Evolutionary conservation across 2,329 filamentous ascomycete genomes (phyloP).

Genomic region (Sclerotinia sclerotiorum): DNA sequence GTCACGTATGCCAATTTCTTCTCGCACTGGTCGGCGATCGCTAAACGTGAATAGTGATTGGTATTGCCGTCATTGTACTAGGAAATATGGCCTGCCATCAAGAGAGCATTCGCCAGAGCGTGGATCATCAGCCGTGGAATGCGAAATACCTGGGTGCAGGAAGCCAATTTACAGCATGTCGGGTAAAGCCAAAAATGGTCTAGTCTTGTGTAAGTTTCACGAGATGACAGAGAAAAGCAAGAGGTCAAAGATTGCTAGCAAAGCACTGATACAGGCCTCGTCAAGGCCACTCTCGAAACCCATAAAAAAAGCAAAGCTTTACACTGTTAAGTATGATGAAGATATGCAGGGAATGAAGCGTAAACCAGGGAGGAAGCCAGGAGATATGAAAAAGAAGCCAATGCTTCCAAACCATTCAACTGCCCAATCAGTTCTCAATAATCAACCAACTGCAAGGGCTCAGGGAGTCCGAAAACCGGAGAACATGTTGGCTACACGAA

Average conservation of each 20-base stretch:
- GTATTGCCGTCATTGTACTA: constrained; percentile 17
- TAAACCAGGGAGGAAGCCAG: constrained; percentile 25
- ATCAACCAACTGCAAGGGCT: neutral
- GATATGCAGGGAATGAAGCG: constrained; percentile 29
- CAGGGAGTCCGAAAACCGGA: neutral
- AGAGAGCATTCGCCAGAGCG: neutral
- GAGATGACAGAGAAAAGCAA: constrained; percentile 14
- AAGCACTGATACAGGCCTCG: constrained; percentile 5
- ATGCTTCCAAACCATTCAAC: neutral
- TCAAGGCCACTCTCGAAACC: constrained; percentile 6
- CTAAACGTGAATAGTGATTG: constrained; percentile 17
- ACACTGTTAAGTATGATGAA: constrained; percentile 29
- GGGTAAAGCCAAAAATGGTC: constrained; percentile 3
- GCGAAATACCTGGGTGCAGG: constrained; percentile 17
- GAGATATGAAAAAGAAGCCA: neutral
- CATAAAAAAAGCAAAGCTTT: constrained; percentile 31
- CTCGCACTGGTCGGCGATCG: neutral
- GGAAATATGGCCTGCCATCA: neutral
- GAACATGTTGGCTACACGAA: neutral
- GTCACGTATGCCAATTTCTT: neutral
- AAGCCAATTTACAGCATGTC: constrained; percentile 12
- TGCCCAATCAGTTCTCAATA: neutral
- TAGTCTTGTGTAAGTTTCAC: constrained; percentile 10
- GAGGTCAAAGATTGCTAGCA: constrained; percentile 11
- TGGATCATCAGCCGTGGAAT: neutral